Conservation (phyloP, 192 early-diverging fungal species). For the Umbelopsis sp. region DNA sequence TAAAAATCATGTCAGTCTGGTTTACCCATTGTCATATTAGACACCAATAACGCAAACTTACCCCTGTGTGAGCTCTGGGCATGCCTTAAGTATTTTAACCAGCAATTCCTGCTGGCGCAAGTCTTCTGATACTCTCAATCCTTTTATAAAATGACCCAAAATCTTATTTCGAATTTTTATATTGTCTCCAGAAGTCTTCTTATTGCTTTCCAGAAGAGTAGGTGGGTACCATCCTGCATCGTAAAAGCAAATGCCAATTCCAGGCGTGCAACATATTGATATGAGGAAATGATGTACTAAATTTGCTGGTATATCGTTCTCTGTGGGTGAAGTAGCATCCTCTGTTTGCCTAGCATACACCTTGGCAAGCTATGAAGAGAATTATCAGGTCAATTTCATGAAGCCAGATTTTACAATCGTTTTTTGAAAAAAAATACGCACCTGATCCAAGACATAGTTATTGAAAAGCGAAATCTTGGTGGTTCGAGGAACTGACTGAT, state of each 20-base stretch:
- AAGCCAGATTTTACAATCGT: no score
- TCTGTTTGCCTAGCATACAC: slow-evolving; percentile 58
- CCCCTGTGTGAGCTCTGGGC: slow-evolving; percentile 75
- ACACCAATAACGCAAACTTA: slow-evolving; percentile 43
- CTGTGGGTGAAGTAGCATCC: slow-evolving; percentile 40
- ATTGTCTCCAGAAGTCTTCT: slow-evolving; percentile 28
- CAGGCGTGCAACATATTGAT: slow-evolving; percentile 72
- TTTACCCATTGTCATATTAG: not conserved
- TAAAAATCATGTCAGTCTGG: not conserved
- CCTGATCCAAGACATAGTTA: slow-evolving; percentile 66
- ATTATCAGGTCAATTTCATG: not conserved
- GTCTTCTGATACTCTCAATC: slow-evolving; percentile 67
- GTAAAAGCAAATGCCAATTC: slow-evolving; percentile 72
- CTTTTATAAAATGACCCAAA: slow-evolving; percentile 54
- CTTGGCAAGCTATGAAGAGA: slow-evolving; percentile 48
- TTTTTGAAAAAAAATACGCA: slow-evolving; percentile 23
- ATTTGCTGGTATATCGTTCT: slow-evolving; percentile 50
- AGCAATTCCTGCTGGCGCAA: slow-evolving; percentile 66
- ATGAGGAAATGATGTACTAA: slow-evolving; percentile 72
- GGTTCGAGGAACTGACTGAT: slow-evolving; percentile 56
- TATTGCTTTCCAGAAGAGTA: slow-evolving; percentile 30
- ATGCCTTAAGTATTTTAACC: slow-evolving; percentile 63
- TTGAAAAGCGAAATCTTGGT: slow-evolving; percentile 73
- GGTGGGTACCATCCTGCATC: slow-evolving; percentile 80
- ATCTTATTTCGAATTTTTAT: slow-evolving; percentile 58